Percentiles rank a stretch among this genome's conserved stretches.
phyloP scores from a whole-genome alignment of 441 rosid genomes.

The Adansonia rubrostipa region DNA sequence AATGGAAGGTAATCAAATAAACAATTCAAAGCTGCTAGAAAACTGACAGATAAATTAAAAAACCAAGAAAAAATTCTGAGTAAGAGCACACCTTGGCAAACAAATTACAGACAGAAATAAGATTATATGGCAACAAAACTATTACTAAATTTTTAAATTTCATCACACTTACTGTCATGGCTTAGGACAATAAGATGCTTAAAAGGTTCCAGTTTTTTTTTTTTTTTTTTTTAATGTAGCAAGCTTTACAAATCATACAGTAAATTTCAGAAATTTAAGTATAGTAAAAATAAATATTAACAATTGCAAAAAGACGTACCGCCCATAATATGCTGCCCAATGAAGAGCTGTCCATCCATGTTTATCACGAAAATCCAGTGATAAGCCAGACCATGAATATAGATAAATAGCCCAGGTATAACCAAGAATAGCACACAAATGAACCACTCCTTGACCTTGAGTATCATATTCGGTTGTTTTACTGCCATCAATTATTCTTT shows the following conservation, averaged over 20 bases:
- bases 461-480: slow-evolving; percentile 72
- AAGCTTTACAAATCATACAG: slow-evolving; percentile 18
- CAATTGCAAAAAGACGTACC: slow-evolving; percentile 42
- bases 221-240: background rate
- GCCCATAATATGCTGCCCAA: slow-evolving; percentile 93
- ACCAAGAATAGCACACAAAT: slow-evolving; percentile 89
- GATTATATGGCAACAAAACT: background rate
- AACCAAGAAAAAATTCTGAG: background rate
- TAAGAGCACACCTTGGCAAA: background rate
- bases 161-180: background rate
- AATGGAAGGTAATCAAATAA: slow-evolving; percentile 28
- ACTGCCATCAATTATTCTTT: slow-evolving; percentile 69
- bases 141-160: background rate
- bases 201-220: background rate
- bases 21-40: slow-evolving; percentile 7
- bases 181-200: too few species aligned
- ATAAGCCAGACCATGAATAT: slow-evolving; percentile 75
- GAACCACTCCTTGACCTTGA: slow-evolving; percentile 90
- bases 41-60: background rate
- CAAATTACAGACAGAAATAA: slow-evolving; percentile 7
- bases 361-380: slow-evolving; percentile 89
- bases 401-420: slow-evolving; percentile 85
- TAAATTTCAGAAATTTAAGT: background rate
- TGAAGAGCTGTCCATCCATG: slow-evolving; percentile 99
- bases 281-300: slow-evolving; percentile 11